Conservation (phyloP, 1,284 basidiomycete species). For the Xanthoconium separans region DNA sequence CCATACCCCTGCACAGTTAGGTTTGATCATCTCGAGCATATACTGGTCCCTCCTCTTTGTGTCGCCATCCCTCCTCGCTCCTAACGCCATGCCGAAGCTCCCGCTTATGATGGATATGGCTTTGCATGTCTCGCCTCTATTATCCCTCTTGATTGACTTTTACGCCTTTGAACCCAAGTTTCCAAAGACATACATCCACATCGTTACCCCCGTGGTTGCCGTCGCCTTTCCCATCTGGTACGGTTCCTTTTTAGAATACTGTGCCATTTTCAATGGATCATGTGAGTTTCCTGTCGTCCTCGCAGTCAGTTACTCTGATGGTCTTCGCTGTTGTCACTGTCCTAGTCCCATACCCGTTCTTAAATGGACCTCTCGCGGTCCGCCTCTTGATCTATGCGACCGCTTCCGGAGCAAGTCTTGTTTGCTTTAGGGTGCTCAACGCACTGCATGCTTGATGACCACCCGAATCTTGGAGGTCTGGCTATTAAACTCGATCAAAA, state of each 20-base stretch:
- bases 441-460: not conserved
- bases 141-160: not conserved
- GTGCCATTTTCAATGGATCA: no score
- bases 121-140: not conserved
- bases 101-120: not conserved
- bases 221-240: no score
- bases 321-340: no score
- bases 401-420: no score
- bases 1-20: not conserved
- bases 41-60: not conserved
- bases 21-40: not conserved
- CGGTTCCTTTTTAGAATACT: no score
- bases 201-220: not conserved
- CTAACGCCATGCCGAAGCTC: not conserved
- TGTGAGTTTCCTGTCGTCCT: no score
- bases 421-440: no score
- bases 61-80: not conserved
- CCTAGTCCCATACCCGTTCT: no score
- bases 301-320: no score
- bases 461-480: not conserved
- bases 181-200: not conserved
- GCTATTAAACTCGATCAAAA: no score
- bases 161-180: not conserved
- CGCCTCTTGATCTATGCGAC: no score
- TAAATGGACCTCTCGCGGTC: no score